Evolutionary conservation across 2,329 filamentous ascomycete genomes (phyloP).

Genomic region (Penicillium sp.): DNA sequence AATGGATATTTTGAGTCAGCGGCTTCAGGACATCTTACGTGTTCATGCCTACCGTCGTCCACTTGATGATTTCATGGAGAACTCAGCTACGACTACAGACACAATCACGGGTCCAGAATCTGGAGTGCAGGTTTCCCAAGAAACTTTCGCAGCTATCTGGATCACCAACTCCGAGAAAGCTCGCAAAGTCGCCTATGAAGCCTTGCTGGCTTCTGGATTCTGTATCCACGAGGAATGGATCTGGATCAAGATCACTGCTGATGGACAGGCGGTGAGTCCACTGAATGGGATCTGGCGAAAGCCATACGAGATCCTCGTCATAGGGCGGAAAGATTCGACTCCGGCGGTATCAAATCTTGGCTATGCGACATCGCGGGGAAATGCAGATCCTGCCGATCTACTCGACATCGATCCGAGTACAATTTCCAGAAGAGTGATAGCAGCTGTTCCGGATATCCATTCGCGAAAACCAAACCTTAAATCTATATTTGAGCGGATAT

Average conservation of each 20-base stretch:
- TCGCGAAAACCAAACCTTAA: slow-evolving; percentile 65
- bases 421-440: slow-evolving; percentile 52
- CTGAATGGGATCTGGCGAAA: slow-evolving; percentile 58
- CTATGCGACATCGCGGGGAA: slow-evolving; percentile 5
- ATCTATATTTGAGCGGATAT: slow-evolving; percentile 51
- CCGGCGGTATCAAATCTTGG: slow-evolving; percentile 18
- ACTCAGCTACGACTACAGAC: not conserved
- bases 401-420: slow-evolving; percentile 10
- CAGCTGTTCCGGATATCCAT: slow-evolving; percentile 62
- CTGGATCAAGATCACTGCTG: slow-evolving; percentile 60
- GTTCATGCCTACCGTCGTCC: slow-evolving; percentile 37
- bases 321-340: slow-evolving; percentile 36
- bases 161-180: slow-evolving; percentile 59
- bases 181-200: slow-evolving; percentile 46
- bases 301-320: slow-evolving; percentile 61
- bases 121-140: not conserved
- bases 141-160: slow-evolving; percentile 56
- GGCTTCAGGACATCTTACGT: slow-evolving; percentile 48
- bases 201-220: slow-evolving; percentile 49
- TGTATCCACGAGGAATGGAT: slow-evolving; percentile 60
- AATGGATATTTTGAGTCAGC: slow-evolving; percentile 28
- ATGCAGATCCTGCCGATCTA: slow-evolving; percentile 1
- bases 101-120: not conserved
- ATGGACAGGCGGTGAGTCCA: slow-evolving; percentile 53
- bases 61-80: slow-evolving; percentile 16